A percentile compares a stretch with the other conserved stretches of the same genome.
These are phyloP conservation scores for Microdochium nivale DNA, from an alignment of 2,329 filamentous ascomycete species.

Conservation along the genomic window DNA sequence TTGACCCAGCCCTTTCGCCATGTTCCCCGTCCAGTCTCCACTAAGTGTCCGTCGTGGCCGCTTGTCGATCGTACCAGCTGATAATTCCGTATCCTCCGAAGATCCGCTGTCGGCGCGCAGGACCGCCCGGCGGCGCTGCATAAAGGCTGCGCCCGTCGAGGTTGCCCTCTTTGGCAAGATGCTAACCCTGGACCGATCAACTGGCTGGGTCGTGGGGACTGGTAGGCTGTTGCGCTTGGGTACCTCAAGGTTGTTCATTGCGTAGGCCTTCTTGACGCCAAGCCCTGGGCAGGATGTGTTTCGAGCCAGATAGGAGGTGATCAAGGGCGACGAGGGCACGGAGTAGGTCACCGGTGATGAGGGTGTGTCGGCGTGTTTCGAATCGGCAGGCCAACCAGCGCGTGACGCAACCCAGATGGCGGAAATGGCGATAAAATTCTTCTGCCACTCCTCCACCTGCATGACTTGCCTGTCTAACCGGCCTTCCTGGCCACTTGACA, in stretches of 20 bases:
- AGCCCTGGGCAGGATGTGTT: background rate
- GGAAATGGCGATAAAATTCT: conserved; percentile 40
- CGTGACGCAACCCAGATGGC: conserved; percentile 42
- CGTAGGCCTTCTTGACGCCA: background rate
- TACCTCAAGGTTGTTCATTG: background rate
- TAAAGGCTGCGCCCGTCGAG: conserved; percentile 37
- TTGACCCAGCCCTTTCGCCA: background rate
- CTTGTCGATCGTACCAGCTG: background rate
- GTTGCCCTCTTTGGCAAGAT: conserved; percentile 29
- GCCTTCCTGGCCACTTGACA: conserved; percentile 5
- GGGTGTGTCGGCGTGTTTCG: conserved; percentile 18
- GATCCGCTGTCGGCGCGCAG: conserved; percentile 5
- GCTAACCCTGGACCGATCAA: background rate
- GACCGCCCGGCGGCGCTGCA: conserved; percentile 26
- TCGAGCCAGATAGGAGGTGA: background rate
- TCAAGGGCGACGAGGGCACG: background rate
- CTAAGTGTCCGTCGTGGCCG: background rate
- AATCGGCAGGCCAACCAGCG: conserved; percentile 31
- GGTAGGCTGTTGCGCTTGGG: conserved; percentile 3
- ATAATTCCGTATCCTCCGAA: background rate
- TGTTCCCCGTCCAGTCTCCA: background rate
- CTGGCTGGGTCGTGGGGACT: conserved; percentile 10
- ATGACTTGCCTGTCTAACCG: conserved; percentile 22
- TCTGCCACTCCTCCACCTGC: conserved; percentile 33
- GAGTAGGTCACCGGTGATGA: conserved; percentile 5